Evolutionary conservation across 2,329 filamentous ascomycete genomes (phyloP).

Genomic region (Meredithiella fracta): DNA sequence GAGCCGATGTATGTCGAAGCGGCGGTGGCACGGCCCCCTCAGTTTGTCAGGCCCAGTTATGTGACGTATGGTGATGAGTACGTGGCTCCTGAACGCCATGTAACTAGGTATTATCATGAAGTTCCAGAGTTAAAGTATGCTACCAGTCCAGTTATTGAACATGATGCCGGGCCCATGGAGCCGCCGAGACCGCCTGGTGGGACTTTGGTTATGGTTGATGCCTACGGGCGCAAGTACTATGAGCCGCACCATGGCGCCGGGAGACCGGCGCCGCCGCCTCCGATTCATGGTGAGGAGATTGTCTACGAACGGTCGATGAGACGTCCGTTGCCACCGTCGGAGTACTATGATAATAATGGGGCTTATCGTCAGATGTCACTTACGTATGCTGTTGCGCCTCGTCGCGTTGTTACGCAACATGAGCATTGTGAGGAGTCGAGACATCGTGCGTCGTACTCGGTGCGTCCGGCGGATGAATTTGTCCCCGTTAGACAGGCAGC

Average conservation of each 20-base stretch:
- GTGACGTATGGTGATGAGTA: conserved; percentile 5
- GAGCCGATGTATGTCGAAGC: conserved; percentile 7
- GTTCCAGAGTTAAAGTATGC: not conserved
- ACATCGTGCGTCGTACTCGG: conserved; percentile 27
- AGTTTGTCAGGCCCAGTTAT: conserved; percentile 9
- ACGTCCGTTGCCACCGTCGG: conserved; percentile 27
- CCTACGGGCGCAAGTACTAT: conserved; percentile 64
- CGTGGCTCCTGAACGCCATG: not conserved
- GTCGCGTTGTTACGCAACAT: conserved; percentile 45
- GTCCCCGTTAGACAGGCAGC: conserved; percentile 29
- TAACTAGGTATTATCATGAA: conserved; percentile 7
- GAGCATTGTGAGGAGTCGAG: conserved; percentile 27
- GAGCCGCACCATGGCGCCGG: conserved; percentile 27
- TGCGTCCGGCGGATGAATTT: conserved; percentile 27
- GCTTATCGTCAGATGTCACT: conserved; percentile 38
- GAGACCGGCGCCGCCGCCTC: not conserved
- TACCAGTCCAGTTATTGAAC: conserved; percentile 4
- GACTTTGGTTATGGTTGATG: conserved; percentile 61
- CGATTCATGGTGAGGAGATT: conserved; percentile 25
- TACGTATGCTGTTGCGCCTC: conserved; percentile 25
- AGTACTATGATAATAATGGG: conserved; percentile 33
- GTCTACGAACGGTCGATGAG: conserved; percentile 46
- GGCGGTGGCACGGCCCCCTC: not conserved
- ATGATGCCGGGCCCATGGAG: conserved; percentile 29
- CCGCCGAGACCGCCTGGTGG: conserved; percentile 36